Conservation (phyloP, 192 early-diverging fungal genomes). For the Neocallimastix lanati region DNA sequence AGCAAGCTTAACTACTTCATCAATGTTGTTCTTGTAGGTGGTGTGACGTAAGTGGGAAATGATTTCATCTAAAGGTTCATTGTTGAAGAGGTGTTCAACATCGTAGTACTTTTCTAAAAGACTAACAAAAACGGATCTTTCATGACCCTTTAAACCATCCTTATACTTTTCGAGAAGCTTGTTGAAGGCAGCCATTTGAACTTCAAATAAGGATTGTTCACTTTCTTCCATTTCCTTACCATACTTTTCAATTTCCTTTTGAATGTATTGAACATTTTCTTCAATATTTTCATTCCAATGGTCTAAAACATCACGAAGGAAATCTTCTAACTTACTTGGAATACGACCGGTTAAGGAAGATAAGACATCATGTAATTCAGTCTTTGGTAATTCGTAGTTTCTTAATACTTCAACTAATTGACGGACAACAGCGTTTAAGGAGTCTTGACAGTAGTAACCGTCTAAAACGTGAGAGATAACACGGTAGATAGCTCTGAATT, state of each 20-base stretch:
- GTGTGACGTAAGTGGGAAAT: slow-evolving; percentile 63
- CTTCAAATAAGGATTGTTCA: slow-evolving; percentile 45
- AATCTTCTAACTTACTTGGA: slow-evolving; percentile 40
- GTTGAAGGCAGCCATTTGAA: slow-evolving; percentile 44
- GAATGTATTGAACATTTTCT: not conserved
- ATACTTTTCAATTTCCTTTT: slow-evolving; percentile 12
- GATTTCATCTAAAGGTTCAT: slow-evolving; percentile 59
- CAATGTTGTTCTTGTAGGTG: slow-evolving; percentile 59
- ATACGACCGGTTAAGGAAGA: slow-evolving; percentile 72
- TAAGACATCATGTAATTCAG: slow-evolving; percentile 59
- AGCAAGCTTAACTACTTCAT: slow-evolving; percentile 44
- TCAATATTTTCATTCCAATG: not conserved
- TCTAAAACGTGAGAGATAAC: slow-evolving; percentile 58
- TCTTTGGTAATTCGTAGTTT: slow-evolving; percentile 65
- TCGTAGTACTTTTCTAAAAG: slow-evolving; percentile 72
- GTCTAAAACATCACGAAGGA: slow-evolving; percentile 21
- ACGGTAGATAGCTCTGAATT: slow-evolving; percentile 37
- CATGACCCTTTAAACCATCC: slow-evolving; percentile 55
- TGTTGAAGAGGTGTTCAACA: slow-evolving; percentile 67
- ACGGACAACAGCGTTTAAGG: slow-evolving; percentile 49
- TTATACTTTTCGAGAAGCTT: slow-evolving; percentile 48
- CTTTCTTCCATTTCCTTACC: slow-evolving; percentile 11
- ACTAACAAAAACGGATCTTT: slow-evolving; percentile 45
- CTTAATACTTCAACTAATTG: slow-evolving; percentile 54
- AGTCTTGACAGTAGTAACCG: slow-evolving; percentile 70